Evolutionary conservation across 345 rosid species (phyloP).

Genomic region (Salix caprea): DNA sequence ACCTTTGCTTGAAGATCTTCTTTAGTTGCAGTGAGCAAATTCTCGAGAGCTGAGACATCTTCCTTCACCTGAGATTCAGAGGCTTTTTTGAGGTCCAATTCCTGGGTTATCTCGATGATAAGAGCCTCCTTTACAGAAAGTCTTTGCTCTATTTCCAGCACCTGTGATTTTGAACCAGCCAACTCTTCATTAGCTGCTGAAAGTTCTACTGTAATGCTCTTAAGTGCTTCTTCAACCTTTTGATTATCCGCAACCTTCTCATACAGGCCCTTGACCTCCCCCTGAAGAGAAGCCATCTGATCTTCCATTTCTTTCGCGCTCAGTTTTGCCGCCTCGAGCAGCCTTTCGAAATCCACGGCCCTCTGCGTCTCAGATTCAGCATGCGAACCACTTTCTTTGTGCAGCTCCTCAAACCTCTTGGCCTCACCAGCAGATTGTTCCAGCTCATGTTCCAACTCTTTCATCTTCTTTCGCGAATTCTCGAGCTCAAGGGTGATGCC

Average conservation of each 20-base stretch:
- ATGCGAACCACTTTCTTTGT: slow-evolving; percentile 62
- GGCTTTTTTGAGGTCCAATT: slow-evolving; percentile 55
- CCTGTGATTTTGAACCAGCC: slow-evolving; percentile 51
- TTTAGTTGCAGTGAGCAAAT: slow-evolving; percentile 37
- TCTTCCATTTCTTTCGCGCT: slow-evolving; percentile 62
- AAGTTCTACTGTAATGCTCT: slow-evolving; percentile 53
- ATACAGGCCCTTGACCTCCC: slow-evolving; percentile 62
- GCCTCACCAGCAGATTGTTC: slow-evolving; percentile 54
- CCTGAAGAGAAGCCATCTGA: slow-evolving; percentile 51
- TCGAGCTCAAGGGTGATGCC: slow-evolving; percentile 59
- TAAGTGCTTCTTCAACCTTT: slow-evolving; percentile 68
- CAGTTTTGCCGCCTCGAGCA: slow-evolving; percentile 56
- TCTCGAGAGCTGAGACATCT: slow-evolving; percentile 51
- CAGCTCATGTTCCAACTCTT: slow-evolving; percentile 61
- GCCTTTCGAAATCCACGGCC: slow-evolving; percentile 70
- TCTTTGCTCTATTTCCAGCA: slow-evolving; percentile 51
- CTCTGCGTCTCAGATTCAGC: slow-evolving; percentile 72
- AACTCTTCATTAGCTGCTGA: slow-evolving; percentile 64
- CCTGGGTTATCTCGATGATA: slow-evolving; percentile 49
- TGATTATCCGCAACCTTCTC: slow-evolving; percentile 60
- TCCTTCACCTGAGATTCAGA: slow-evolving; percentile 65
- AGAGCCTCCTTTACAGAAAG: slow-evolving; percentile 62
- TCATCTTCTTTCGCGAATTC: slow-evolving; percentile 57
- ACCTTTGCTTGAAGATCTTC: slow-evolving; percentile 55
- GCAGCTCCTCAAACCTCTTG: slow-evolving; percentile 76